These are phyloP conservation scores for Aspergillus nanangensis DNA, from an alignment of 495 filamentous ascomycete genomes.

Conservation along the genomic window DNA sequence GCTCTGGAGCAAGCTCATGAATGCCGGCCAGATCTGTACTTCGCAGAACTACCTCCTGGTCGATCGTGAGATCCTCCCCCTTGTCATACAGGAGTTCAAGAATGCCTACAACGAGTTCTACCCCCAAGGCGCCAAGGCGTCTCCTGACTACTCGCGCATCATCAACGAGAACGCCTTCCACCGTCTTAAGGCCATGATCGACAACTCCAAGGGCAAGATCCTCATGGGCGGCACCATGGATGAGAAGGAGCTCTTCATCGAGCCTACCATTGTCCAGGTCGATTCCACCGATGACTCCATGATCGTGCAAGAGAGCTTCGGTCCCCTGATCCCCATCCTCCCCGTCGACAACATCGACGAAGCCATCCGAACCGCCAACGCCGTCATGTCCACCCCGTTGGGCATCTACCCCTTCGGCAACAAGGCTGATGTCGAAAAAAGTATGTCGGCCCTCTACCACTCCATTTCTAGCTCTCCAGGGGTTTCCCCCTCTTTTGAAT, in stretches of 20 bases:
- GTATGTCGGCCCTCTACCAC: constrained; percentile 33
- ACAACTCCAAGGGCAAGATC: constrained; percentile 76
- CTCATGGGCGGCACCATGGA: constrained; percentile 80
- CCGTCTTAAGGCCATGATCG: constrained; percentile 85
- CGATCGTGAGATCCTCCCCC: constrained; percentile 64
- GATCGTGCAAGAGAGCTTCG: constrained; percentile 80
- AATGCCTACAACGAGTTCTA: constrained; percentile 72
- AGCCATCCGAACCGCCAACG: constrained; percentile 71
- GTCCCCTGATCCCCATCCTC: constrained; percentile 78
- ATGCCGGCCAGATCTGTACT: constrained; percentile 86
- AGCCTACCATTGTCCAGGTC: constrained; percentile 79
- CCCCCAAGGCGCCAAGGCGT: constrained; percentile 72
- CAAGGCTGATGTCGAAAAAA: constrained; percentile 65
- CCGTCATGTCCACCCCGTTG: constrained; percentile 74
- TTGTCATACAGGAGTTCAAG: constrained; percentile 73
- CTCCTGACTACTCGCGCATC: constrained; percentile 71
- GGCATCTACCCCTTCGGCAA: constrained; percentile 80
- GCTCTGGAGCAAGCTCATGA: constrained; percentile 80
- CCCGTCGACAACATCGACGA: constrained; percentile 72
- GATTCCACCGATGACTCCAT: constrained; percentile 71
- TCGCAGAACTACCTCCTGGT: constrained; percentile 85
- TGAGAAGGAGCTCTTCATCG: constrained; percentile 73
- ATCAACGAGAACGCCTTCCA: constrained; percentile 73
- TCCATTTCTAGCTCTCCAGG: too few species aligned
- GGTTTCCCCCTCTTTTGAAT: too few species aligned